These are phyloP conservation scores for Rosa lucieae DNA, from an alignment of 306 rosid genomes.

Conservation along the genomic window DNA sequence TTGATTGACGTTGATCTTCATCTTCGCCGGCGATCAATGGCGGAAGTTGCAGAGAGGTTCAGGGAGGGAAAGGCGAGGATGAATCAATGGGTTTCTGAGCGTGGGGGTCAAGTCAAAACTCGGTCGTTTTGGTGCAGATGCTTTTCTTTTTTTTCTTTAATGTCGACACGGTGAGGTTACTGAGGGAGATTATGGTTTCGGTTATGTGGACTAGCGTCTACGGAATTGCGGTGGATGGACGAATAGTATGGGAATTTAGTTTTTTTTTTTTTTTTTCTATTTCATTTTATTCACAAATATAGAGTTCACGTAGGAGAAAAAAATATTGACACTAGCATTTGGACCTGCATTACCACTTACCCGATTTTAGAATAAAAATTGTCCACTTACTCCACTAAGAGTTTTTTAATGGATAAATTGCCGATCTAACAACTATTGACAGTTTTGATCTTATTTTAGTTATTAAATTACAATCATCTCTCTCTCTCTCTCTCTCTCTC, in stretches of 20 bases:
- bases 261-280: too few species aligned
- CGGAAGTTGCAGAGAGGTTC: conserved; percentile 21
- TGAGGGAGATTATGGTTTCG: not conserved
- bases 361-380: too few species aligned
- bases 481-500: too few species aligned
- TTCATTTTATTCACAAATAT: too few species aligned
- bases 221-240: not conserved
- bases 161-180: conserved; percentile 43
- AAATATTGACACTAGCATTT: too few species aligned
- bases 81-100: conserved; percentile 16
- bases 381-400: too few species aligned
- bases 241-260: not conserved
- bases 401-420: too few species aligned
- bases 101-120: conserved; percentile 30
- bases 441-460: too few species aligned
- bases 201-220: not conserved
- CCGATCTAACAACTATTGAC: too few species aligned
- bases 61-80: not conserved
- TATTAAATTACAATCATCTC: too few species aligned
- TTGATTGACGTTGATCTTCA: conserved; percentile 71
- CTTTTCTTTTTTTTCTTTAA: not conserved
- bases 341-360: too few species aligned
- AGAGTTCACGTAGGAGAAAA: too few species aligned
- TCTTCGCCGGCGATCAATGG: conserved; percentile 42
- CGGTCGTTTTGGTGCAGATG: conserved; percentile 30